These are phyloP conservation scores for Suillus subaureus DNA, from an alignment of 768 basidiomycete genomes.

Conservation along the genomic window DNA sequence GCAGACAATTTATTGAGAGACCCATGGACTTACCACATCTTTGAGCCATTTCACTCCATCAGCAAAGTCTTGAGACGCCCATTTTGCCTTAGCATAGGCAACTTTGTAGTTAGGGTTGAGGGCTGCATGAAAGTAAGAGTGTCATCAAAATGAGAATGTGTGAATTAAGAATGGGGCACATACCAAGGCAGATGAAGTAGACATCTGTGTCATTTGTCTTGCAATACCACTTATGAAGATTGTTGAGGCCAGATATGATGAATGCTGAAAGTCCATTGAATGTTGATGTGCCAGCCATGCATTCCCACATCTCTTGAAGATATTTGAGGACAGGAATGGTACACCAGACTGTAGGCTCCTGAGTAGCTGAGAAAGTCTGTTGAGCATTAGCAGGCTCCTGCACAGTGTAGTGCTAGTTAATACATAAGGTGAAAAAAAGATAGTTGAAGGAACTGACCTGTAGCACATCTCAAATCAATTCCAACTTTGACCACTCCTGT, in stretches of 20 bases:
- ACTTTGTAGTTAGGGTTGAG: conserved; percentile 9
- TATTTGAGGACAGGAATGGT: conserved; percentile 22
- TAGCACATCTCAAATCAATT: conserved; percentile 30
- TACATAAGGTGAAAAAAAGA: conserved; percentile 12
- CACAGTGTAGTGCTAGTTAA: conserved; percentile 3
- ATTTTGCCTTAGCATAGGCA: conserved; percentile 4
- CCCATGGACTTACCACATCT: conserved; percentile 1
- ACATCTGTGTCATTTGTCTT: conserved; percentile 13
- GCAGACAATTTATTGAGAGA: not conserved
- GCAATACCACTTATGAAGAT: conserved; percentile 13
- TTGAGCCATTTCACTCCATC: not conserved
- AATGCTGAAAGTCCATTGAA: conserved; percentile 13
- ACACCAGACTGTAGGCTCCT: conserved; percentile 18
- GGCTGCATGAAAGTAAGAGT: conserved; percentile 4
- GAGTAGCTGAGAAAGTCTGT: conserved; percentile 17
- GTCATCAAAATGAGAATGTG: not conserved
- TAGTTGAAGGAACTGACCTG: conserved; percentile 17
- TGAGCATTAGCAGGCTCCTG: conserved; percentile 21
- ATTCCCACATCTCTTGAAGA: conserved; percentile 19
- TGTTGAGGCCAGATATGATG: conserved; percentile 13
- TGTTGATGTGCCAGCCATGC: conserved; percentile 14
- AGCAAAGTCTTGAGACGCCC: not conserved
- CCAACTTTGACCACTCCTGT: conserved; percentile 28
- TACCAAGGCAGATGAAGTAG: conserved; percentile 5
- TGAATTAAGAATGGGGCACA: not conserved